Evolutionary conservation across 768 basidiomycete species (phyloP).

Genomic region (Flagelloscypha sp.): DNA sequence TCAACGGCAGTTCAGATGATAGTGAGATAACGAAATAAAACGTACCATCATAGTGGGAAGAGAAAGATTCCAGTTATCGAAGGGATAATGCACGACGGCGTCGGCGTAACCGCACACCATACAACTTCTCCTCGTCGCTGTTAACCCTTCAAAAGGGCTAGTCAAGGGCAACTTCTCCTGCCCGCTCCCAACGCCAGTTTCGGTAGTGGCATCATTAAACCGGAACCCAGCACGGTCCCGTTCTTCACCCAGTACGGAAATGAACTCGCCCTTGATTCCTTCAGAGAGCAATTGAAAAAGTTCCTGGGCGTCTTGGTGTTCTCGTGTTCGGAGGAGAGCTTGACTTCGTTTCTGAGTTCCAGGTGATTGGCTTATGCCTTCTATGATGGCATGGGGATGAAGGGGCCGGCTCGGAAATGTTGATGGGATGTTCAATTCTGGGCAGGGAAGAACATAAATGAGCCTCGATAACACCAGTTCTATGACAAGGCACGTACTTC

Average conservation of each 20-base stretch:
- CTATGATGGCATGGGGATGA: constrained; percentile 62
- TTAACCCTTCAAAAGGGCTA: constrained; percentile 83
- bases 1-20: constrained; percentile 10
- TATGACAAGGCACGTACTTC: constrained; percentile 26
- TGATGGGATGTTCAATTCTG: constrained; percentile 64
- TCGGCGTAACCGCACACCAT: constrained; percentile 88
- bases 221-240: constrained; percentile 63
- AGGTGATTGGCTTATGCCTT: constrained; percentile 42
- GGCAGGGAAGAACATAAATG: constrained; percentile 5
- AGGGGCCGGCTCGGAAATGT: constrained; percentile 57
- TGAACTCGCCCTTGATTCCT: constrained; percentile 79
- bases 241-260: constrained; percentile 46
- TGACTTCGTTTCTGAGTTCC: no score
- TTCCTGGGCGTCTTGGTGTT: constrained; percentile 98
- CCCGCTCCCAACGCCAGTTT: constrained; percentile 19
- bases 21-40: constrained; percentile 13
- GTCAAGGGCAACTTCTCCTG: constrained; percentile 40
- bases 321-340: constrained; percentile 70
- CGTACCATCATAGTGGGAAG: constrained; percentile 58
- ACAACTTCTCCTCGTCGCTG: constrained; percentile 84
- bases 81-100: constrained; percentile 85
- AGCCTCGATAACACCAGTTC: neutral
- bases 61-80: constrained; percentile 78
- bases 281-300: constrained; percentile 93
- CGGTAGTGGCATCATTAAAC: constrained; percentile 51